phyloP scores from a whole-genome alignment of 192 early-diverging fungal genomes.

The Podila epicladia region DNA sequence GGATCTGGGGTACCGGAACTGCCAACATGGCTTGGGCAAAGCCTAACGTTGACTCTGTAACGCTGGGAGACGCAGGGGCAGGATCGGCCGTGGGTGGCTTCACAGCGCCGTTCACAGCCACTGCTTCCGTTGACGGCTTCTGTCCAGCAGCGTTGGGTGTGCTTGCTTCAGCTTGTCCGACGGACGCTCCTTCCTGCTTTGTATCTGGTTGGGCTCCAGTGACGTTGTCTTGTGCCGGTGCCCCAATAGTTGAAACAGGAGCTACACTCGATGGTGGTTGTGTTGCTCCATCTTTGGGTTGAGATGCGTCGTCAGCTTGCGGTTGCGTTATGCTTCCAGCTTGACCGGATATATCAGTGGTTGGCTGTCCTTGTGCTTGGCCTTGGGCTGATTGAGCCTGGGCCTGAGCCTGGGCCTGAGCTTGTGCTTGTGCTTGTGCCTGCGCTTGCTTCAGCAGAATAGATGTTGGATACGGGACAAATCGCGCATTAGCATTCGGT shows the following conservation, averaged over 20 bases:
- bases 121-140: constrained; percentile 7
- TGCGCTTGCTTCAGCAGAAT: constrained; percentile 43
- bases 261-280: too few relatives aligned
- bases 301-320: not conserved
- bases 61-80: constrained; percentile 6
- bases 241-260: not conserved
- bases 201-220: not conserved
- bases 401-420: constrained; percentile 16
- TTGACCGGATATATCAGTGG: not conserved
- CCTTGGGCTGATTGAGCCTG: constrained; percentile 6
- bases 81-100: not conserved
- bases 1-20: constrained; percentile 44
- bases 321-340: not conserved
- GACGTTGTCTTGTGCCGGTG: not conserved
- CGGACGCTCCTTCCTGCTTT: not conserved
- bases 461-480: constrained; percentile 37
- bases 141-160: not conserved
- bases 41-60: constrained; percentile 19
- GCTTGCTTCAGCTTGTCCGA: not conserved
- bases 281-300: too few relatives aligned
- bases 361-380: not conserved
- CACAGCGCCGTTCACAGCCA: not conserved
- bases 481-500: constrained; percentile 25
- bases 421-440: constrained; percentile 17
- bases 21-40: constrained; percentile 50